Percentiles rank a stretch among this genome's conserved stretches.
Evolutionary conservation across 2,329 filamentous ascomycete species (phyloP).

Genomic region (Pseudogymnoascus sp.): DNA sequence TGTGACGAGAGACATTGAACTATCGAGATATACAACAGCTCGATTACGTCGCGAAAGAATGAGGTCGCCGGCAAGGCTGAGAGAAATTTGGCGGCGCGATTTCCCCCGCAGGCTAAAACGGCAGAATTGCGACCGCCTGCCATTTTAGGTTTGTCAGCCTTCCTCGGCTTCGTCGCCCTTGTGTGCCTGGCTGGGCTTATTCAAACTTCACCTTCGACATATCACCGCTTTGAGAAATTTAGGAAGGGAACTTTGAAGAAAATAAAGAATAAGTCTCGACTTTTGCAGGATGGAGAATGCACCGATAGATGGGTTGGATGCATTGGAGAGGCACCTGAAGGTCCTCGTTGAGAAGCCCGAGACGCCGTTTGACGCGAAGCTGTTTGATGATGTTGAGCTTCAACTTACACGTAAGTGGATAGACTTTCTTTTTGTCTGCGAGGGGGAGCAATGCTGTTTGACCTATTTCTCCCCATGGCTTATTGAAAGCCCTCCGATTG

Average conservation of each 20-base stretch:
- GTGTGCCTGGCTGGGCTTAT: not conserved
- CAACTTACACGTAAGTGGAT: slow-evolving; percentile 43
- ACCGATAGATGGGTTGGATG: slow-evolving; percentile 44
- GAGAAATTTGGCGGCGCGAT: not conserved
- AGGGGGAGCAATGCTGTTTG: not conserved
- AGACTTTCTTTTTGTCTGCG: not conserved
- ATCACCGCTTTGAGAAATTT: not conserved
- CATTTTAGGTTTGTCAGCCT: not conserved
- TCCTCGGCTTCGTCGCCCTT: not conserved
- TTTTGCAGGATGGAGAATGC: slow-evolving; percentile 29
- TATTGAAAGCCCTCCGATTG: not conserved
- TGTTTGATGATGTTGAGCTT: slow-evolving; percentile 52
- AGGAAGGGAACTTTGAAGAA: not conserved
- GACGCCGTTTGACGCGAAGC: slow-evolving; percentile 36
- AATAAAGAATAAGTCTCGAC: not conserved
- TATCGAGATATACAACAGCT: not conserved
- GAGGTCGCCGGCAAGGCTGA: not conserved
- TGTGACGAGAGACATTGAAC: not conserved
- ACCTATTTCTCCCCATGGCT: not conserved
- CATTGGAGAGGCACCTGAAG: slow-evolving; percentile 47
- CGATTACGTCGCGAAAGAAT: not conserved
- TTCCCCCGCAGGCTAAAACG: not conserved
- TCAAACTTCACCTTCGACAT: not conserved
- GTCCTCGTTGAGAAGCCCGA: slow-evolving; percentile 38
- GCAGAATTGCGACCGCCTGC: not conserved